Evolutionary conservation across 78 protist genomes (phyloP), one percentile per base, ranked within the genome.

Genomic region (Guillardia theta): DNA sequence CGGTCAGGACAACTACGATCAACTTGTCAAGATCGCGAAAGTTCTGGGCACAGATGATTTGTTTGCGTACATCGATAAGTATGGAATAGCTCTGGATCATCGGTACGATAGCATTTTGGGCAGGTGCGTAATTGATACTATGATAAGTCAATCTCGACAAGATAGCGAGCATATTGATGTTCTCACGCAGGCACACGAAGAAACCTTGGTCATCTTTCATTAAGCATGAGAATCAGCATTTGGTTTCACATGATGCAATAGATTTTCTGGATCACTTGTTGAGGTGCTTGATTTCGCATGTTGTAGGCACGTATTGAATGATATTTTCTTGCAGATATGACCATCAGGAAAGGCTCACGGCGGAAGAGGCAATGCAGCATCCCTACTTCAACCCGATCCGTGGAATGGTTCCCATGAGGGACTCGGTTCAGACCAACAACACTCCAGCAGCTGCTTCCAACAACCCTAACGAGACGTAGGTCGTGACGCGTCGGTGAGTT

Each of bases 1-100:
- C 54, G 99, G 99, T 41, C 96, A 94, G 46, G 99, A 98, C 97
- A 99, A 99, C 96, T 94, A 97, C 70, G 99, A 99, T 96, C 99
- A 99, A 96, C 97, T 99, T 21, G 98, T 98, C 30, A 99, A 99
- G 76, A 99, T 99, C 53, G 99, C 96, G 39, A 96, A 93, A 58
- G 99, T 99, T 44, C 96, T 99, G 36, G 99, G 99, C 47, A 98
- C 99, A 45, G 99, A 98, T 10, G 99, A 96, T 45, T 95, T 99
- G 48, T 88, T 94, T 94, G 95, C 48, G 37, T 99, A 98, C 96
- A 78, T 98, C 45, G 97, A 98, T 76, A 98, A 97, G 96, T 99
- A 99, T 95, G 95, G 95, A 50, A 94, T 99, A 45, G 96, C 96
- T 48, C 97, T 99, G 37, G 97, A 95, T 93, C 92, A 96, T 0